Evolutionary conservation across 2,329 filamentous ascomycete species (phyloP), one percentile per base, ranked within the genome.

Genomic region (Setomelanomma holmii): DNA sequence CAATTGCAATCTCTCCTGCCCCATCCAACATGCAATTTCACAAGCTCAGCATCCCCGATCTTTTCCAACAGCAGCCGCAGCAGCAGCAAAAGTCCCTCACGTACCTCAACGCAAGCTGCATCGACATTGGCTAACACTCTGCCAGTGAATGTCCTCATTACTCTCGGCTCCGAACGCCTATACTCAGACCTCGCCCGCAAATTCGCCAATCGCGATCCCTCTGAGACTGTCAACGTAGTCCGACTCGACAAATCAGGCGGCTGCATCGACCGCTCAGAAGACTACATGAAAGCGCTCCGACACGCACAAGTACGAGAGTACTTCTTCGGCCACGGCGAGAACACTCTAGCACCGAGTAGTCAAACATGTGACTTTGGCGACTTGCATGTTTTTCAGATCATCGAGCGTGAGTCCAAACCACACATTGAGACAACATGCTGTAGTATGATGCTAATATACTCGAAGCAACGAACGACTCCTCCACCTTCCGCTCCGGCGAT

Each of bases 251-350:
- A 91, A 70, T 96, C 92, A 0, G 90, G 91, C 30, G 95, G 95
- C 20, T 92, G 90, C 33, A 90, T 90, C 1, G 86, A 90, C 66
- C 84, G 91, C 41, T 89, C 92, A 58, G 84, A 88, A 33, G 71
- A 78, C 0, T 96, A 91, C 72, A 86, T 93, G 81, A 89, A 90
- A 65, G 82, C 86, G 14, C 77, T 85, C 4, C 84, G 89, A 39
- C 90, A 96, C 66, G 85, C 89, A 0, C 84, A 89, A 44, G 92
- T 97, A 45, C 89, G 89, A 61, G 89, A 93, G 64, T 99, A 99
- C 75, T 99, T 99, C 78, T 99, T 97, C 71, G 95, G 95, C 8
- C 89, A 90, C 57, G 70, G 70, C 44, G 66, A 83, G 1, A 87
- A 86, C 56, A 84, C 89, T 51, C 80, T 99, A 2, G 95, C 90